Conservation (phyloP, 1,284 basidiomycete genomes). For the Tranzscheliella williamsii region DNA sequence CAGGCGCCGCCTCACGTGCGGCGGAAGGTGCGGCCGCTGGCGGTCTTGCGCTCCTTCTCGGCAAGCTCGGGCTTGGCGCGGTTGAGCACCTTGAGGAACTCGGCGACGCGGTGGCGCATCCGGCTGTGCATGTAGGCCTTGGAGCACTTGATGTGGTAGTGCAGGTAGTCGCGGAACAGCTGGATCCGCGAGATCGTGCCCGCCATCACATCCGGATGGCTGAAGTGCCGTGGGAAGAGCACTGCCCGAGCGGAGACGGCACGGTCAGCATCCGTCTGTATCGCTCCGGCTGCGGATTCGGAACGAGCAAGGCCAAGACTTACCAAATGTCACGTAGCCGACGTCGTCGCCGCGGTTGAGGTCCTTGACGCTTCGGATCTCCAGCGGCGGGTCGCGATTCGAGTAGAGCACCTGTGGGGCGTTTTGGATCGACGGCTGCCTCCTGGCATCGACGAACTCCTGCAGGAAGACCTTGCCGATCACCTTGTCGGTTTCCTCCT, state of each 20-base stretch:
- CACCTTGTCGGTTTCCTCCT: slow-evolving; percentile 95
- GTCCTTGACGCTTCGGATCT: slow-evolving; percentile 84
- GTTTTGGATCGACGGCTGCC: slow-evolving; percentile 88
- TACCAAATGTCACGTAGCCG: slow-evolving; percentile 93
- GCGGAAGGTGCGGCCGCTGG: slow-evolving; percentile 64
- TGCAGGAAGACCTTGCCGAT: slow-evolving; percentile 97
- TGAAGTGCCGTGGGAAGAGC: slow-evolving; percentile 93
- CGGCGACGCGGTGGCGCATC: slow-evolving; percentile 90
- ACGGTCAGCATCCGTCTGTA: not conserved
- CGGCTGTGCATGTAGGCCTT: slow-evolving; percentile 99
- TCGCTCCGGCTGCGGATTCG: no score
- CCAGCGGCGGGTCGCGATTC: slow-evolving; percentile 90
- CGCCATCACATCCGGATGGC: slow-evolving; percentile 73
- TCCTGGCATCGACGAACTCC: slow-evolving; percentile 97
- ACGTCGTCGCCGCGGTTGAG: slow-evolving; percentile 84
- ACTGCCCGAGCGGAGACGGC: slow-evolving; percentile 68
- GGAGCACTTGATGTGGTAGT: slow-evolving; percentile 98
- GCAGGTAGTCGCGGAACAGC: slow-evolving; percentile 95
- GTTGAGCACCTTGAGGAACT: slow-evolving; percentile 97
- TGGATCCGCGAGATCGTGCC: slow-evolving; percentile 93
- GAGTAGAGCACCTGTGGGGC: slow-evolving; percentile 98
- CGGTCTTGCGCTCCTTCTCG: slow-evolving; percentile 84
- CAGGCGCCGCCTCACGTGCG: slow-evolving; percentile 18
- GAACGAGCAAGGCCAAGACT: no score
- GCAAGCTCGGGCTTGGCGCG: slow-evolving; percentile 93